These are phyloP conservation scores for Kodamaea hsintzibuensis DNA, from an alignment of 805 yeast genomes.

Conservation along the genomic window DNA sequence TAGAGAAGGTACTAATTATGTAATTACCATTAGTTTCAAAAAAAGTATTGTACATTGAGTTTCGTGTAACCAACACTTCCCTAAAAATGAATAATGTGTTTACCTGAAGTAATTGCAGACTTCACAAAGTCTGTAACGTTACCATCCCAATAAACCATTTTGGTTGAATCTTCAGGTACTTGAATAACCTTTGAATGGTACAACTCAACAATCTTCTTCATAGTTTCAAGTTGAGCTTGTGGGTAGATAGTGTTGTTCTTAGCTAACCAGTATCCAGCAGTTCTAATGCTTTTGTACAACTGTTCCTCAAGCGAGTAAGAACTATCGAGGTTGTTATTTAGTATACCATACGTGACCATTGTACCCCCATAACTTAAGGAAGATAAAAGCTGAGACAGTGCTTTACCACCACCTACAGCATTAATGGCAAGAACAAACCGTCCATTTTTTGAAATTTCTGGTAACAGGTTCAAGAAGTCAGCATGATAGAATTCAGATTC, in stretches of 20 bases:
- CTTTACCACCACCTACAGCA: constrained; percentile 29
- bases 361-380: constrained; percentile 26
- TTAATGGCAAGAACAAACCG: constrained; percentile 31
- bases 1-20: background rate
- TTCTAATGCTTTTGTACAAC: constrained; percentile 31
- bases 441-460: constrained; percentile 17
- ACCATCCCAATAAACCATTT: constrained; percentile 1
- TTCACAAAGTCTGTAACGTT: background rate
- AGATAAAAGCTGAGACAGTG: constrained; percentile 19
- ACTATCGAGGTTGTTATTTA: constrained; percentile 17
- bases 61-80: background rate
- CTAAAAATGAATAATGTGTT: constrained; percentile 6
- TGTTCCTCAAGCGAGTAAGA: constrained; percentile 24
- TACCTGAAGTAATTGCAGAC: background rate
- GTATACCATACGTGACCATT: constrained; percentile 31
- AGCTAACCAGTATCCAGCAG: constrained; percentile 7
- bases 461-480: constrained; percentile 16
- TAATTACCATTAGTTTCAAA: too few relatives aligned
- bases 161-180: constrained; percentile 20
- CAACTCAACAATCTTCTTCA: too few relatives aligned
- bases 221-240: too few relatives aligned
- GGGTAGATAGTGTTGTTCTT: too few relatives aligned
- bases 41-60: too few relatives aligned
- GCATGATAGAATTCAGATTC: constrained; percentile 25
- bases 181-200: too few relatives aligned